These are phyloP conservation scores for Backusella australiensis DNA, from an alignment of 192 early-diverging fungal genomes.

Conservation along the genomic window DNA sequence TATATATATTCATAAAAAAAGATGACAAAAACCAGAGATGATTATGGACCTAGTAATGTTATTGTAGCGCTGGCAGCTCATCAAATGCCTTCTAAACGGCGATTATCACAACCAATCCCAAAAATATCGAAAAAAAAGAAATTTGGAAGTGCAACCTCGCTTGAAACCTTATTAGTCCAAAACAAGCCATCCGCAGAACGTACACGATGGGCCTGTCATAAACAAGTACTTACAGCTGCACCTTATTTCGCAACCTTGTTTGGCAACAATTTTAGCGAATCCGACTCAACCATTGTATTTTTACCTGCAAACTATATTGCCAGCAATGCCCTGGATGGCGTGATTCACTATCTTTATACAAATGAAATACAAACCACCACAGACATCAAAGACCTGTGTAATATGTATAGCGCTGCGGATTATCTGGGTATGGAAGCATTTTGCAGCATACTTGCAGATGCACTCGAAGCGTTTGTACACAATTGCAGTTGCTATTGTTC, in stretches of 20 bases:
- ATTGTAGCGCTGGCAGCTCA: neutral
- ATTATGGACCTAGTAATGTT: constrained; percentile 5
- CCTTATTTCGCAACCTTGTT: constrained; percentile 36
- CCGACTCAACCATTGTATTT: constrained; percentile 1
- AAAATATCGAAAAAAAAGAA: neutral
- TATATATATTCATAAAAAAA: neutral
- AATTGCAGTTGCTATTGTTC: constrained; percentile 19
- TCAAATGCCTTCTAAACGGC: neutral
- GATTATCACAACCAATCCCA: neutral
- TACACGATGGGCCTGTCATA: constrained; percentile 19
- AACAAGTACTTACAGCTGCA: constrained; percentile 5
- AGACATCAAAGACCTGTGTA: constrained; percentile 7
- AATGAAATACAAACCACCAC: neutral
- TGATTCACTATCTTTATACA: constrained; percentile 28
- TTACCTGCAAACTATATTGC: constrained; percentile 15
- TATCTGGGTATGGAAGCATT: constrained; percentile 28
- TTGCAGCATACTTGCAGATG: neutral
- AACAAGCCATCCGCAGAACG: neutral
- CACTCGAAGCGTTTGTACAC: constrained; percentile 6
- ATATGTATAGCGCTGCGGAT: constrained; percentile 23
- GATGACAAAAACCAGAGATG: neutral
- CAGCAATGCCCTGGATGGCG: neutral
- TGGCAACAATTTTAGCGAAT: constrained; percentile 22
- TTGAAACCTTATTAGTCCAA: neutral
- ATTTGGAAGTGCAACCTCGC: neutral